These are phyloP conservation scores for Polytrichum formosum DNA, from an alignment of 225 moss, liverwort and hornwort species.

Conservation along the genomic window DNA sequence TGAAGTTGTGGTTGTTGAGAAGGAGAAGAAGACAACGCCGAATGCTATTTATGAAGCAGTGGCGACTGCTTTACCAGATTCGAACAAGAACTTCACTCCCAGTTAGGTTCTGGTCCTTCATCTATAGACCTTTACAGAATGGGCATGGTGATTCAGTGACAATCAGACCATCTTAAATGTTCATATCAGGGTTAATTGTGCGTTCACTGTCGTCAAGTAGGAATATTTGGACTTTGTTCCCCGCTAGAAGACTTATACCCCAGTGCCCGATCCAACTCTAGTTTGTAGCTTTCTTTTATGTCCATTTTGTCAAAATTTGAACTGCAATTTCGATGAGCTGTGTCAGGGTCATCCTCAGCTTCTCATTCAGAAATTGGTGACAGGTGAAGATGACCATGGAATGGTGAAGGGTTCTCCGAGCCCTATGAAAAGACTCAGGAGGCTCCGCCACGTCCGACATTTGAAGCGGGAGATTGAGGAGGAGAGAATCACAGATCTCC, in stretches of 20 bases:
- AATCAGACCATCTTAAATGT: too few species aligned
- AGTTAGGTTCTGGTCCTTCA: conserved; percentile 22
- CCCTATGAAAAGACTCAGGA: conserved; percentile 24
- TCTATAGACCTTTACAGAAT: background rate
- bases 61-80: conserved; percentile 10
- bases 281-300: too few species aligned
- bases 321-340: background rate
- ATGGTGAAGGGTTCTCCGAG: conserved; percentile 19
- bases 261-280: too few species aligned
- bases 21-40: conserved; percentile 7
- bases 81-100: conserved; percentile 11
- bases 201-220: too few species aligned
- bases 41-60: conserved; percentile 1
- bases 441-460: conserved; percentile 18
- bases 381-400: conserved; percentile 20
- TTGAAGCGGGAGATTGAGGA: conserved; percentile 16
- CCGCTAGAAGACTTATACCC: too few species aligned
- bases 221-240: too few species aligned
- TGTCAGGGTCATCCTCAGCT: conserved; percentile 4
- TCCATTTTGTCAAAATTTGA: too few species aligned
- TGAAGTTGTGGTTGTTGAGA: conserved; percentile 12
- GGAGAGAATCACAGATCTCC: conserved; percentile 2
- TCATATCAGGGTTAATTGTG: too few species aligned
- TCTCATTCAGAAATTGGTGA: conserved; percentile 14
- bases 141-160: background rate